phyloP scores from a whole-genome alignment of 352 stramenopile species.

The Elongisporangium senticosum region DNA sequence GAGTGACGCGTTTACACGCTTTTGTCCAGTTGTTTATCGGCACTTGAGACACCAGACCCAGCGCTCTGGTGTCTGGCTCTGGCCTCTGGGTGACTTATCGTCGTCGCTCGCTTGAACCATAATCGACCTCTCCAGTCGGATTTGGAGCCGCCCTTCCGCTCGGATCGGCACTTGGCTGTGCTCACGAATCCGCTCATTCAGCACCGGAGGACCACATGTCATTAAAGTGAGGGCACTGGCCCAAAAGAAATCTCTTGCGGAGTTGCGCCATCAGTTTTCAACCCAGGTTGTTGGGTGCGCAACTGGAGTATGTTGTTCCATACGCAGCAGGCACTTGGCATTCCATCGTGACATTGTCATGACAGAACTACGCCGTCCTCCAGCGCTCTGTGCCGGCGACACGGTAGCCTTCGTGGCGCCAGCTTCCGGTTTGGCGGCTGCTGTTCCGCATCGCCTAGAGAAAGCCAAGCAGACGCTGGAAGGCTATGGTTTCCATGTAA shows the following conservation, averaged over 20 bases:
- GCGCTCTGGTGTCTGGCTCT: background rate
- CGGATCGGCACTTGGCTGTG: no score
- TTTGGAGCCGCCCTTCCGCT: no score
- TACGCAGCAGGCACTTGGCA: background rate
- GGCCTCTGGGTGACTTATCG: background rate
- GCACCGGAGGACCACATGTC: background rate
- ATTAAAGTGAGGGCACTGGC: background rate
- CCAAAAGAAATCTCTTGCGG: background rate
- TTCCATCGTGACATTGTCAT: background rate
- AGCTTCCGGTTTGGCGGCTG: constrained; percentile 31
- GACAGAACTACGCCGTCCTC: constrained; percentile 6
- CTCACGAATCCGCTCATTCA: no score
- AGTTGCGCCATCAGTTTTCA: background rate
- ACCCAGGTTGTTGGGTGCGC: background rate
- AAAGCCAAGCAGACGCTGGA: constrained; percentile 32
- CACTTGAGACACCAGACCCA: background rate
- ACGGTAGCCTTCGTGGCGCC: constrained; percentile 53
- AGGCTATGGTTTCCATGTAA: constrained; percentile 29
- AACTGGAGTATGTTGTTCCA: background rate
- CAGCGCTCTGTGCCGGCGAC: constrained; percentile 24
- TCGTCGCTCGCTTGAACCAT: background rate
- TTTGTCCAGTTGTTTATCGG: background rate
- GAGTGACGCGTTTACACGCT: background rate
- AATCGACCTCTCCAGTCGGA: no score
- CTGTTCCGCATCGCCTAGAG: constrained; percentile 34